Evolutionary conservation across 1,139 yeast genomes (phyloP).

Genomic region (Candida pseudocylindracea): DNA sequence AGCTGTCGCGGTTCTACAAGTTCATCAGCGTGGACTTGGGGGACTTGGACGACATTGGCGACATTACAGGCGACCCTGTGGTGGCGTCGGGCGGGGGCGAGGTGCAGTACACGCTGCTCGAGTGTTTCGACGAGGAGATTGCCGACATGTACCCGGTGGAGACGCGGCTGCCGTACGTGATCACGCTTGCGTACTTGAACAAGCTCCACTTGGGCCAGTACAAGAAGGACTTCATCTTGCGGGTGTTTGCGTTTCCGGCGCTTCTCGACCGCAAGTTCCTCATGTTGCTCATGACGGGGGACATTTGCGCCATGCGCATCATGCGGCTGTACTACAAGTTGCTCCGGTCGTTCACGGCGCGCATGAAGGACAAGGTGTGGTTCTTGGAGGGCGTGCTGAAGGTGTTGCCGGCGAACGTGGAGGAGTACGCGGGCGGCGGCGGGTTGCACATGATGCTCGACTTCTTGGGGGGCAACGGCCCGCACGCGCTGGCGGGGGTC

Average conservation of each 20-base stretch:
- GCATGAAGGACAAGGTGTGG: constrained; percentile 83
- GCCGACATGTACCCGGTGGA: constrained; percentile 75
- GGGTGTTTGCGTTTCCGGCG: constrained; percentile 90
- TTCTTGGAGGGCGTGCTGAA: constrained; percentile 80
- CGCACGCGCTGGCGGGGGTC: too few relatives aligned
- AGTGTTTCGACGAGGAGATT: constrained; percentile 73
- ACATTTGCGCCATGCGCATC: constrained; percentile 67
- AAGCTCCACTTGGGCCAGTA: constrained; percentile 65
- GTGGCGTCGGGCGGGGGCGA: constrained; percentile 5
- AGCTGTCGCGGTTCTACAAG: constrained; percentile 48
- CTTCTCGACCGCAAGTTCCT: constrained; percentile 60
- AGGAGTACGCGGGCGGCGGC: constrained; percentile 69
- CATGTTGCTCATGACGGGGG: constrained; percentile 62
- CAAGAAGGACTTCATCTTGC: constrained; percentile 64
- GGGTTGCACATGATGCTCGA: constrained; percentile 86
- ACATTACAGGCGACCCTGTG: constrained; percentile 4
- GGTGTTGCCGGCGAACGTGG: constrained; percentile 69
- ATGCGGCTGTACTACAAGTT: constrained; percentile 76
- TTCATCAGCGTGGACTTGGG: constrained; percentile 62
- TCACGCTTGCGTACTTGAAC: constrained; percentile 70
- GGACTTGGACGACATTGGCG: constrained; percentile 64
- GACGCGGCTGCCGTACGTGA: constrained; percentile 62
- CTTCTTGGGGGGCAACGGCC: constrained; percentile 36
- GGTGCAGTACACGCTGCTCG: constrained; percentile 27
- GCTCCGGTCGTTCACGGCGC: constrained; percentile 59